Percentiles rank a stretch among this genome's conserved stretches.
Conservation (phyloP, 139 green algal genomes). For the Edaphochlamys debaryana region DNA sequence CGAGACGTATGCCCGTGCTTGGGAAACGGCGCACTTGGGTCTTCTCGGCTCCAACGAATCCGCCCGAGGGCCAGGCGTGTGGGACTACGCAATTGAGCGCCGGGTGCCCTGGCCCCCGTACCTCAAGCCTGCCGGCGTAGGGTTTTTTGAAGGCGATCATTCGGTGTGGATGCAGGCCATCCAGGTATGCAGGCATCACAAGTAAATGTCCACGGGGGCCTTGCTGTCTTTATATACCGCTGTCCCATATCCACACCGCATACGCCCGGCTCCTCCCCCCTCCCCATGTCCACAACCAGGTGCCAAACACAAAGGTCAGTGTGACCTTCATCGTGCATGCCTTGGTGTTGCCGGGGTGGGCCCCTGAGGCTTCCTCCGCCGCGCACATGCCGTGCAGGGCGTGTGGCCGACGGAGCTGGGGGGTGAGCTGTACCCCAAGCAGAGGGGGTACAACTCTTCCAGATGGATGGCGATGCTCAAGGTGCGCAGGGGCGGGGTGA, state of each 20-base stretch:
- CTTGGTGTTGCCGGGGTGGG: background rate
- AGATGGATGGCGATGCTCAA: background rate
- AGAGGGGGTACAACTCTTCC: background rate
- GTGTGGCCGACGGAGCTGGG: background rate
- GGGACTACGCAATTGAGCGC: too few relatives aligned
- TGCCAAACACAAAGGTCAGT: background rate
- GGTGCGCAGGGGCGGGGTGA: background rate
- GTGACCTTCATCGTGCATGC: background rate
- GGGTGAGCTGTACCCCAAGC: background rate
- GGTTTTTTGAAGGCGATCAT: too few relatives aligned
- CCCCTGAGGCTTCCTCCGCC: background rate
- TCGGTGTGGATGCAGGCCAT: background rate
- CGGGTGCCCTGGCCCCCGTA: too few relatives aligned
- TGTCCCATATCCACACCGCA: too few relatives aligned
- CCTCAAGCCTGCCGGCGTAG: too few relatives aligned
- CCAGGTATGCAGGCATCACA: too few relatives aligned
- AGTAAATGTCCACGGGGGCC: too few relatives aligned
- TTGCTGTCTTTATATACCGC: too few relatives aligned
- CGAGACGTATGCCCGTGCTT: background rate
- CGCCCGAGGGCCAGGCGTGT: too few relatives aligned
- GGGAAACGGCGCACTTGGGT: background rate
- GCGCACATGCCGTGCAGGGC: background rate
- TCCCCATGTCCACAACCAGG: too few relatives aligned
- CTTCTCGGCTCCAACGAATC: background rate
- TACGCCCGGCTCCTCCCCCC: too few relatives aligned